phyloP scores from a whole-genome alignment of 1,284 basidiomycete genomes.

The Mycena sp. region DNA sequence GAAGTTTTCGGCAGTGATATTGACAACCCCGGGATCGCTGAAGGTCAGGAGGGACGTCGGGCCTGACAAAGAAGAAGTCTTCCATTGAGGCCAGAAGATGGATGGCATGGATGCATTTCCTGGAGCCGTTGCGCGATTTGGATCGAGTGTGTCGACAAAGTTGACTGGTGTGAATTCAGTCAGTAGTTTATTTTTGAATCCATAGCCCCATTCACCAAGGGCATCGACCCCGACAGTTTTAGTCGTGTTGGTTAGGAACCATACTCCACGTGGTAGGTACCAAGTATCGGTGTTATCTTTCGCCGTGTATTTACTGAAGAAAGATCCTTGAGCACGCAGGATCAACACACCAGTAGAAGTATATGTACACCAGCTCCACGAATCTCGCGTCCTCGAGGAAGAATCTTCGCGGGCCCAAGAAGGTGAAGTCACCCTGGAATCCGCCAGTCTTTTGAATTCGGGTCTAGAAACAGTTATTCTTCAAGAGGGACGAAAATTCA shows the following conservation, averaged over 20 bases:
- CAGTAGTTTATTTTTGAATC: too few species aligned
- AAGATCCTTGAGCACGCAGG: not conserved
- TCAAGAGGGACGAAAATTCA: not conserved
- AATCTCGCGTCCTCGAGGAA: conserved; percentile 37
- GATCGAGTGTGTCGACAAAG: conserved; percentile 33
- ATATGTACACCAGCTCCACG: conserved; percentile 42
- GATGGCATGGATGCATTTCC: not conserved
- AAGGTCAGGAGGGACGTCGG: conserved; percentile 1
- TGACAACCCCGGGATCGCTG: not conserved
- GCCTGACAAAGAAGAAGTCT: not conserved
- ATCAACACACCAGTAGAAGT: not conserved
- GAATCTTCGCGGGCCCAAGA: conserved; percentile 38
- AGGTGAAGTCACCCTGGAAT: conserved; percentile 38
- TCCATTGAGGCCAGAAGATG: conserved; percentile 15
- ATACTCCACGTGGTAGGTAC: not conserved
- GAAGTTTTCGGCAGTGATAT: not conserved
- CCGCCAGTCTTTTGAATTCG: conserved; percentile 47
- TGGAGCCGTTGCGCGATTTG: conserved; percentile 4
- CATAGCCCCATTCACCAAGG: not conserved
- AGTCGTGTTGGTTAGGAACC: conserved; percentile 5
- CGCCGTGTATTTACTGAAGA: conserved; percentile 32
- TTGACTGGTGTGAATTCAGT: too few species aligned
- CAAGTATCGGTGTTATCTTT: conserved; percentile 4
- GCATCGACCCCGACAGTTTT: too few species aligned
- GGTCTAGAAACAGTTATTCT: conserved; percentile 31